phyloP scores from a whole-genome alignment of 306 rosid species.

The Prunus mume region DNA sequence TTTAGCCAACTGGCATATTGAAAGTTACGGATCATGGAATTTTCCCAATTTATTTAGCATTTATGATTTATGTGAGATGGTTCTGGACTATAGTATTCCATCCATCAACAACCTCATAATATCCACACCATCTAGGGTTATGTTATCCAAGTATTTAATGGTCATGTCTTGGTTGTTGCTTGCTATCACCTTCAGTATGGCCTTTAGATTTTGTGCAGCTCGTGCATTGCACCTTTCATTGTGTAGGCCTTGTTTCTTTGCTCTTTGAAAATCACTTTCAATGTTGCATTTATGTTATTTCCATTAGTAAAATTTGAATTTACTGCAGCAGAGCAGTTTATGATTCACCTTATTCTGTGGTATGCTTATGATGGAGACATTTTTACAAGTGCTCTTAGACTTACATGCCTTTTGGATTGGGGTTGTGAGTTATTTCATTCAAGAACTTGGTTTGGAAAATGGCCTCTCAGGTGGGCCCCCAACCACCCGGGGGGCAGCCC shows the following conservation, averaged over 20 bases:
- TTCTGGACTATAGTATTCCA: background rate
- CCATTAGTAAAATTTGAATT: too few species aligned
- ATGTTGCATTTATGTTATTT: background rate
- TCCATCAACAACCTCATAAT: conserved; percentile 8
- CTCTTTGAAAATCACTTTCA: background rate
- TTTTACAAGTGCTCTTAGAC: background rate
- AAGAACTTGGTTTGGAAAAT: background rate
- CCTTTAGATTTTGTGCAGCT: conserved; percentile 2
- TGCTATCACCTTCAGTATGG: conserved; percentile 1
- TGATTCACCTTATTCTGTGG: conserved; percentile 12
- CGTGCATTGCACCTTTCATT: conserved; percentile 4
- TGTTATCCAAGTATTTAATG: conserved; percentile 2
- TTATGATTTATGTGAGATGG: background rate
- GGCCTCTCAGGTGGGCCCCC: background rate
- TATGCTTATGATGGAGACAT: conserved; percentile 5
- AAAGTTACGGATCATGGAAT: background rate
- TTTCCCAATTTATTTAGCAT: background rate
- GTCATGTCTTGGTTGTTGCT: conserved; percentile 5
- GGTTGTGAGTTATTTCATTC: background rate
- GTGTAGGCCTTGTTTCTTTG: background rate
- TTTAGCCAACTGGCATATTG: background rate
- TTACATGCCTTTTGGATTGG: background rate
- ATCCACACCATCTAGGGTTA: background rate
- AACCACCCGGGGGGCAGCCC: background rate
- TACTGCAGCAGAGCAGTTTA: background rate